Evolutionary conservation across 2,329 filamentous ascomycete genomes (phyloP), one percentile per base, ranked within the genome.

Genomic region (Xylogone sp.): DNA sequence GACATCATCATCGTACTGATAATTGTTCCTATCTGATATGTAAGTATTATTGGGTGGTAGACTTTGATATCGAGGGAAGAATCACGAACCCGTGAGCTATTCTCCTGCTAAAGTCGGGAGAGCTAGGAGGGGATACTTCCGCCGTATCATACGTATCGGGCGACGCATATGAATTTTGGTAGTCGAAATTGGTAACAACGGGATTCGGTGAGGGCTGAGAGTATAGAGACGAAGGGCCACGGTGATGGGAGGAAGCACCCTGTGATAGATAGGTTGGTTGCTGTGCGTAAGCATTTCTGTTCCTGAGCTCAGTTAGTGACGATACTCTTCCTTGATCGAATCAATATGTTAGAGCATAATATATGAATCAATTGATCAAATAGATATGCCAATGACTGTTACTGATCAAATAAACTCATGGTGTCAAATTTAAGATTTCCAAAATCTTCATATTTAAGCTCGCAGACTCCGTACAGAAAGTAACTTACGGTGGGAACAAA

Each of bases 211-310:
- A 81, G 43, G 72, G 75, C 64, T 80, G 76, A 44, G 83, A 82
- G 64, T 87, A 86, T 45, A 83, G 59, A 16, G 85, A 86, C 27
- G 84, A 86, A 6, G 70, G 66, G 53, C 59, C 54, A 49, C 46
- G 50, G 45, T 52, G 43, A 42, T 52, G 48, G 22, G 55, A 52
- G 43, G 44, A 18, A 5, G 8, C 12, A 9, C n/a, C 34, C n/a
- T 7, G 46, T 16, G 53, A 44, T 18, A 55, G 54, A 51, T 52
- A 52, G 43, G 51, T 51, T 54, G 55, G 22, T 43, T 60, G 46
- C 57, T 59, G 46, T 24, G 31, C 6, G 43, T 43, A 39, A 16
- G n/a, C 34, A 39, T 5, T 18, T 6, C 46, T 55, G 62, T 56
- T 61, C 56, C 47, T 50, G 24, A 45, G 46, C 16, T 44, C 24